phyloP scores from a whole-genome alignment of 2,329 filamentous ascomycete genomes.

The Bipolaris zeicola region DNA sequence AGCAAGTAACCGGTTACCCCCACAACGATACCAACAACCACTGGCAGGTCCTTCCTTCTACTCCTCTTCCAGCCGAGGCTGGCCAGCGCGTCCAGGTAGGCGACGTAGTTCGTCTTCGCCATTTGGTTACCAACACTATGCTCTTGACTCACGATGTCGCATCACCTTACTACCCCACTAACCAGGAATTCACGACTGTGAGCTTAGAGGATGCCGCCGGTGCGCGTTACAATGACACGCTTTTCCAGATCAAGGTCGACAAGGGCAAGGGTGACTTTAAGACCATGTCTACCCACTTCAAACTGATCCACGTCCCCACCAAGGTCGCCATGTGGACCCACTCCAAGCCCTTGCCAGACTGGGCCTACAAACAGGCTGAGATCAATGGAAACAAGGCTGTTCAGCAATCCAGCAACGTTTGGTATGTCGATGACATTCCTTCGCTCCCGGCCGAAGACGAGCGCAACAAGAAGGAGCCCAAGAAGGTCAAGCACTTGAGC shows the following conservation, averaged over 20 bases:
- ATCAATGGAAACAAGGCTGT: slow-evolving; percentile 99
- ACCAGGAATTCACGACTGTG: slow-evolving; percentile 96
- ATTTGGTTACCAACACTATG: slow-evolving; percentile 82
- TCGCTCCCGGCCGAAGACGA: slow-evolving; percentile 73
- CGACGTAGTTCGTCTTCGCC: slow-evolving; percentile 83
- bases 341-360: slow-evolving; percentile 91
- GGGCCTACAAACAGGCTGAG: slow-evolving; percentile 96
- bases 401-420: slow-evolving; percentile 86
- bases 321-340: slow-evolving; percentile 99
- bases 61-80: slow-evolving; percentile 55
- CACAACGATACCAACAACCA: slow-evolving; percentile 99
- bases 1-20: slow-evolving; percentile 97
- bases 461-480: slow-evolving; percentile 75
- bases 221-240: slow-evolving; percentile 80
- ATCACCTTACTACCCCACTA: slow-evolving; percentile 93
- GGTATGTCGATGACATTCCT: slow-evolving; percentile 91
- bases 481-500: slow-evolving; percentile 79
- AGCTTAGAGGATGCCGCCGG: slow-evolving; percentile 72
- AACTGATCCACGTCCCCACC: slow-evolving; percentile 89
- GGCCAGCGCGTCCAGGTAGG: slow-evolving; percentile 77
- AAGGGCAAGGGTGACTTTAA: slow-evolving; percentile 85
- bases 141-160: slow-evolving; percentile 96
- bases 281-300: slow-evolving; percentile 91
- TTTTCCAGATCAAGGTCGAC: slow-evolving; percentile 93
- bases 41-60: slow-evolving; percentile 85